Conservation (phyloP, 345 rosid genomes). For the Aquilaria yunnanensis region DNA sequence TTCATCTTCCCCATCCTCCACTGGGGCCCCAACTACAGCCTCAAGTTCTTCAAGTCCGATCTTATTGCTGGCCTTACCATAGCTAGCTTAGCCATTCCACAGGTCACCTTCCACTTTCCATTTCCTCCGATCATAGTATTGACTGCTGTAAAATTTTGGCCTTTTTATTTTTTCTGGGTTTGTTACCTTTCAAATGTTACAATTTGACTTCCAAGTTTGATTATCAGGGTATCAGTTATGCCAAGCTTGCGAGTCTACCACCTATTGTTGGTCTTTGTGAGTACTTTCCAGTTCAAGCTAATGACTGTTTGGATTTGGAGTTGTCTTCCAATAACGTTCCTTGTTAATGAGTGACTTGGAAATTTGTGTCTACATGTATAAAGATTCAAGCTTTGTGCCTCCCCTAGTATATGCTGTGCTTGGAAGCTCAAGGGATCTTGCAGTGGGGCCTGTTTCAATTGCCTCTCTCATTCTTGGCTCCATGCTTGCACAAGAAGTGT, state of each 20-base stretch:
- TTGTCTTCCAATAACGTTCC: too few species aligned
- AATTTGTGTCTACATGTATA: not conserved
- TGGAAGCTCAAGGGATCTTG: conserved; percentile 95
- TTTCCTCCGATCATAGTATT: not conserved
- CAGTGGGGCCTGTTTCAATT: conserved; percentile 93
- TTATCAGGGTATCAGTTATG: conserved; percentile 86
- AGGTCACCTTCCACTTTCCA: conserved; percentile 27
- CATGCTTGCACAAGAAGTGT: conserved; percentile 82
- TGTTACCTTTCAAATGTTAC: too few species aligned
- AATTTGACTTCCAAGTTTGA: conserved; percentile 3
- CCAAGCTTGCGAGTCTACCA: conserved; percentile 86
- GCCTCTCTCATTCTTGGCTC: conserved; percentile 92
- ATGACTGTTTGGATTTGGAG: not conserved
- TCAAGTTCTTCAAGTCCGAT: conserved; percentile 78
- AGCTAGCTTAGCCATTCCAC: conserved; percentile 98
- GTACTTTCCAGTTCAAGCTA: conserved; percentile 13
- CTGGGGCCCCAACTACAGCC: conserved; percentile 78
- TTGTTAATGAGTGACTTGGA: too few species aligned
- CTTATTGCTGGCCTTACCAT: conserved; percentile 87
- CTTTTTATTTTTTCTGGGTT: not conserved
- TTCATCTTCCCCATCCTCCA: conserved; percentile 83
- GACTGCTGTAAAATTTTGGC: not conserved
- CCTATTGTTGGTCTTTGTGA: conserved; percentile 93
- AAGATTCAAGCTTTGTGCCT: conserved; percentile 96
- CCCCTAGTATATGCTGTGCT: conserved; percentile 90